These are phyloP conservation scores for Samsoniella hepiali DNA, from an alignment of 2,329 filamentous ascomycete genomes.

Conservation along the genomic window DNA sequence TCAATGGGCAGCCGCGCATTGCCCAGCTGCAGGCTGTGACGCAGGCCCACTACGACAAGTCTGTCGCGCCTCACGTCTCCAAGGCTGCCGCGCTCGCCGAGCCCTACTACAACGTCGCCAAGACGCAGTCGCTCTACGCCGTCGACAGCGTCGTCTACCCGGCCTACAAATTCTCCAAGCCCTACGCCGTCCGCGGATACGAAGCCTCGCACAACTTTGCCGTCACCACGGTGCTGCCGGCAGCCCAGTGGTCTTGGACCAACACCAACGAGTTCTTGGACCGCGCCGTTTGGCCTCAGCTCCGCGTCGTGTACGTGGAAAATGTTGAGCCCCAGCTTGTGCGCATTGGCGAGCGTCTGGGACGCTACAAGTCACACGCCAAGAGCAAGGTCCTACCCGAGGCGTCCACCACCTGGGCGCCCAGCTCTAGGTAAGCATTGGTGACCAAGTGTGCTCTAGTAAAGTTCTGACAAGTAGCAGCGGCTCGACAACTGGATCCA, in stretches of 20 bases:
- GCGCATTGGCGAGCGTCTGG: slow-evolving; percentile 86
- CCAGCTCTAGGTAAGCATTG: slow-evolving; percentile 22
- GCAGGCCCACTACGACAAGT: slow-evolving; percentile 64
- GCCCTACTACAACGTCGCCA: slow-evolving; percentile 71
- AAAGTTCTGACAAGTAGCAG: background rate
- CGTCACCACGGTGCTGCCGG: slow-evolving; percentile 67
- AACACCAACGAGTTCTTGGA: slow-evolving; percentile 69
- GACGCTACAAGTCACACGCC: slow-evolving; percentile 58
- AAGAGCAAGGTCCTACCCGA: slow-evolving; percentile 27
- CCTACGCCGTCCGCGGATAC: slow-evolving; percentile 71
- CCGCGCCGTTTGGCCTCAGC: slow-evolving; percentile 73
- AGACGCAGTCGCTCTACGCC: slow-evolving; percentile 60
- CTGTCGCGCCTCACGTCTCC: slow-evolving; percentile 70
- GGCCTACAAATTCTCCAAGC: slow-evolving; percentile 68
- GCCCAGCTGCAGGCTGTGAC: slow-evolving; percentile 59
- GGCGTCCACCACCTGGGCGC: background rate
- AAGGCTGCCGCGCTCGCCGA: slow-evolving; percentile 53
- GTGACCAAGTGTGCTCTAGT: background rate
- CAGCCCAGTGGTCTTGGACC: slow-evolving; percentile 67
- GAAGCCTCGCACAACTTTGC: slow-evolving; percentile 63
- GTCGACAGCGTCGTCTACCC: slow-evolving; percentile 74
- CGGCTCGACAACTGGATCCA: background rate
- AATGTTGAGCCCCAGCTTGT: slow-evolving; percentile 95
- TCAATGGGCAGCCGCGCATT: slow-evolving; percentile 71
- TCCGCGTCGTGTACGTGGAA: slow-evolving; percentile 77